These are phyloP conservation scores for Fusarium buharicum DNA, from an alignment of 2,329 filamentous ascomycete species.

Conservation along the genomic window DNA sequence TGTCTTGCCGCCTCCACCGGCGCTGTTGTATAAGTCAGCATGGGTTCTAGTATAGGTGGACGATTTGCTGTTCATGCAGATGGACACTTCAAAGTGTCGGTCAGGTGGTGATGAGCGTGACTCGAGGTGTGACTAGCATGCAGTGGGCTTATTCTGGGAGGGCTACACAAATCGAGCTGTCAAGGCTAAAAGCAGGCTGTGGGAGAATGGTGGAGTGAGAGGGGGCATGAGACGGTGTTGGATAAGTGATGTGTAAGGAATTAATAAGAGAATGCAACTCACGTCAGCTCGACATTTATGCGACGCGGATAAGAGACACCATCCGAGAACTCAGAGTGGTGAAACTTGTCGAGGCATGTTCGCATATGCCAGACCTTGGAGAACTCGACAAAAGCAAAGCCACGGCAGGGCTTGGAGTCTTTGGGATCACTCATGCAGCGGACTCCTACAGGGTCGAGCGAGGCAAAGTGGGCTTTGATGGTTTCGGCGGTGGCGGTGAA, in stretches of 20 bases:
- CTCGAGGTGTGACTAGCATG: constrained; percentile 14
- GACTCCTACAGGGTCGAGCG: constrained; percentile 62
- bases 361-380: constrained; percentile 88
- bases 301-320: constrained; percentile 67
- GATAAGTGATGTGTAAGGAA: constrained; percentile 6
- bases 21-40: constrained; percentile 60
- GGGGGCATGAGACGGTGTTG: background rate
- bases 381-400: constrained; percentile 91
- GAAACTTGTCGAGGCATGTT: constrained; percentile 89
- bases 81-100: constrained; percentile 6
- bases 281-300: constrained; percentile 95
- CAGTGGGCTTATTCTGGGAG: background rate
- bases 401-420: constrained; percentile 71
- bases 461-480: constrained; percentile 80
- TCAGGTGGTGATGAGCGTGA: constrained; percentile 10
- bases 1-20: constrained; percentile 86
- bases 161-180: constrained; percentile 15
- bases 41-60: constrained; percentile 1
- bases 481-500: constrained; percentile 79
- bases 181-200: constrained; percentile 6
- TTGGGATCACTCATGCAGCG: constrained; percentile 78
- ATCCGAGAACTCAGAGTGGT: constrained; percentile 81
- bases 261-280: constrained; percentile 50
- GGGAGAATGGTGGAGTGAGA: constrained; percentile 1
- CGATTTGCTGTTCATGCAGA: constrained; percentile 12